Evolutionary conservation across 2,329 filamentous ascomycete species (phyloP).

Genomic region (Colletotrichum higginsianum): DNA sequence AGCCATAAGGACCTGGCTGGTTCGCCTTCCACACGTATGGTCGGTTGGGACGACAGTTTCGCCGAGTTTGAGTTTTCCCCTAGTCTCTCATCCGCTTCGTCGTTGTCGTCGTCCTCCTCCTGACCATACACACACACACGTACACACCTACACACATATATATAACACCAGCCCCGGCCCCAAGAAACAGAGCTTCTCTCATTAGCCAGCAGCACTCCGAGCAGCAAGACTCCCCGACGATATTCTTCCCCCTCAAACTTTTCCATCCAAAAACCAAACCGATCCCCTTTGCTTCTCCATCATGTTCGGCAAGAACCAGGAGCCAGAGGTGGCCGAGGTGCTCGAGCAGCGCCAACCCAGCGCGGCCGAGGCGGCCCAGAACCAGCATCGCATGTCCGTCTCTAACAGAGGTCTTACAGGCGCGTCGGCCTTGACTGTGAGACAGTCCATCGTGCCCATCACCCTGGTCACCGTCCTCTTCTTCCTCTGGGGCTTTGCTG

Average conservation of each 20-base stretch:
- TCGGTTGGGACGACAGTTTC: background rate
- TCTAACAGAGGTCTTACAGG: constrained; percentile 45
- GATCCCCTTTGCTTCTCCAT: constrained; percentile 6
- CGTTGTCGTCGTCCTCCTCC: background rate
- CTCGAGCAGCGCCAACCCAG: constrained; percentile 43
- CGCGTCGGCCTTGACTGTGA: constrained; percentile 67
- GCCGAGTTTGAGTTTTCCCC: background rate
- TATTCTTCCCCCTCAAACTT: background rate
- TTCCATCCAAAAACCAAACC: background rate
- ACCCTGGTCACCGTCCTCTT: constrained; percentile 68
- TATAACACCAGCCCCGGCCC: background rate
- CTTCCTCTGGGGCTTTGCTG: constrained; percentile 66
- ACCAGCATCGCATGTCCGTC: constrained; percentile 42
- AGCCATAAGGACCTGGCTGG: background rate
- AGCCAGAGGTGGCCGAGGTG: constrained; percentile 44
- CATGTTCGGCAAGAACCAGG: constrained; percentile 46
- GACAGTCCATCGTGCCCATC: constrained; percentile 77
- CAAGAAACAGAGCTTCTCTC: background rate
- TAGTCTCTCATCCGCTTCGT: constrained; percentile 8
- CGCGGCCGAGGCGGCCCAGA: constrained; percentile 41
- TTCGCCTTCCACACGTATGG: background rate
- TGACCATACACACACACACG: background rate
- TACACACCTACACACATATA: background rate
- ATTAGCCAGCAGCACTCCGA: constrained; percentile 25
- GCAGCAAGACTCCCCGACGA: background rate